Percentiles rank a stretch among this genome's conserved stretches.
Evolutionary conservation across 306 rosid genomes (phyloP).

Genomic region (Lathyrus aphaca): DNA sequence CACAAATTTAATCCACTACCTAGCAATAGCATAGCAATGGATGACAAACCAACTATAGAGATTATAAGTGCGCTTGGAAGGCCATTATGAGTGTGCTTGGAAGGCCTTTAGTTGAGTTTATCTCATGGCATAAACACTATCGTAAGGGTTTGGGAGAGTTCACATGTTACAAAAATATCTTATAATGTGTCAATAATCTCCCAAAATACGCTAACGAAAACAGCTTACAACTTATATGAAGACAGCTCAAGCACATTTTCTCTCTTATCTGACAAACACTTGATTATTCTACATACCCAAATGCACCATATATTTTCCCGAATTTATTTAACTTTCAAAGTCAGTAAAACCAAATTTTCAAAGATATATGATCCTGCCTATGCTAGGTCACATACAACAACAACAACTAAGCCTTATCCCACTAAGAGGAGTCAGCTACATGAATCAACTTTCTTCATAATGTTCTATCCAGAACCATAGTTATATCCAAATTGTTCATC

Average conservation of each 20-base stretch:
- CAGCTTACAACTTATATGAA: background rate
- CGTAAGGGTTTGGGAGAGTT: background rate
- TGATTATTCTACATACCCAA: background rate
- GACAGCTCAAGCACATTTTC: background rate
- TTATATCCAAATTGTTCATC: too few species aligned
- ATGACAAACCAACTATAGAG: background rate
- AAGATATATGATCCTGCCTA: background rate
- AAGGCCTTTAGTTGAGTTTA: background rate
- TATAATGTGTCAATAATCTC: background rate
- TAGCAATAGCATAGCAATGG: background rate
- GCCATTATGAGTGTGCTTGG: background rate
- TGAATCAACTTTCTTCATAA: too few species aligned
- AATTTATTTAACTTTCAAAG: constrained; percentile 6
- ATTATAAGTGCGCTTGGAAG: background rate
- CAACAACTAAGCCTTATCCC: too few species aligned
- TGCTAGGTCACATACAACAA: too few species aligned
- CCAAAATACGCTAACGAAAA: background rate
- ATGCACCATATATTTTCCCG: background rate
- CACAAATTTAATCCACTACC: background rate
- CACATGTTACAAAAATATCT: background rate
- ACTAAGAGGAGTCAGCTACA: too few species aligned
- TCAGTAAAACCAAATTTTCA: background rate
- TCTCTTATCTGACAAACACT: background rate
- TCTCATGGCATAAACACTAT: background rate
- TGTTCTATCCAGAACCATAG: too few species aligned